Evolutionary conservation across 169 alveolate species (phyloP), one percentile per base, ranked within the genome.

Genomic region (Eimeria praecox): DNA sequence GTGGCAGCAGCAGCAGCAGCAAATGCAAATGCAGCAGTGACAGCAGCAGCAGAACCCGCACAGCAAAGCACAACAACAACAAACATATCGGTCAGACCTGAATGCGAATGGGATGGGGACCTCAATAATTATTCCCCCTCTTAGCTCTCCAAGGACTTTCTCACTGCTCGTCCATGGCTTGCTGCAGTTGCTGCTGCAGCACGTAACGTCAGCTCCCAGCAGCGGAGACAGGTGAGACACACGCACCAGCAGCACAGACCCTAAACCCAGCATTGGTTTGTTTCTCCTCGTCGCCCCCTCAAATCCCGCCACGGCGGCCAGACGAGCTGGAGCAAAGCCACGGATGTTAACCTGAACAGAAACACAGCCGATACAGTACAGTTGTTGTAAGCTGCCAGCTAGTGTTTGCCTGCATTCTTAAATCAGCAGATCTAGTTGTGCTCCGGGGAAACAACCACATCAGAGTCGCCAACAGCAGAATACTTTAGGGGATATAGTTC

Each of bases 131-230:
- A 56, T n/a, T 33, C 95, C 95, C 20, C 85, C 95, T 49, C 78
- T 49, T 8, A 92, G 91, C 52, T 92, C 95, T 35, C 95, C 95
- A 35, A 92, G 71, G 6, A 78, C 59, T 59, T 92, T 92, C 71
- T 92, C 95, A 16, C n/a, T 54, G 86, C 91, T 75, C 54, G 90
- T 77, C 95, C 95, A 92, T 59, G 95, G 80, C 64, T 92, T 92
- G 91, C 89, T 92, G 92, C 95, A 92, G 95, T 59, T 92, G 92
- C 85, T 66, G 92, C 64, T 83, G 71, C 88, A 59, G 85, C 95
- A 92, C 52, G 92, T 92, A 6, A 92, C 83, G n/a, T 92, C 92
- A 9, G 95, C 95, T 30, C 92, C 95, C 40, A 78, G 75, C 86
- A 56, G 69, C 12, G 92, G 83, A 46, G 95, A 77, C 38, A 64